phyloP scores from a whole-genome alignment of 1,284 basidiomycete species.

The Melanopsichium pennsylvanicum region DNA sequence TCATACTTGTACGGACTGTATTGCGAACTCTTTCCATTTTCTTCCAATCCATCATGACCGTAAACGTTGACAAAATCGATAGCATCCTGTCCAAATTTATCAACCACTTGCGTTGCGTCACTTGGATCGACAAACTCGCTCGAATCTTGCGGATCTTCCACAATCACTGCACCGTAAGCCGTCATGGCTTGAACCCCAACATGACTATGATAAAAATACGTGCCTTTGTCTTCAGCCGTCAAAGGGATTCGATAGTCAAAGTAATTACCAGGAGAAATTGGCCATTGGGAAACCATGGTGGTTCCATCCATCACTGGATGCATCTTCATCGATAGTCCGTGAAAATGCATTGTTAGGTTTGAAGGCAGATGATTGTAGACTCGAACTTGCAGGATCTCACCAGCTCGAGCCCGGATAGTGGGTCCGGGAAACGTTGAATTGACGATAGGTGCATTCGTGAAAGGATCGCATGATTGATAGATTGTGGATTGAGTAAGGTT shows the following conservation, averaged over 20 bases:
- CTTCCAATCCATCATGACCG: conserved; percentile 2
- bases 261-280: conserved; percentile 28
- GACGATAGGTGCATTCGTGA: conserved; percentile 14
- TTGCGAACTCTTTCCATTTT: neutral
- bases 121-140: conserved; percentile 5
- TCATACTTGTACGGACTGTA: conserved; percentile 25
- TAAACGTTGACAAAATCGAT: conserved; percentile 2
- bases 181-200: conserved; percentile 52
- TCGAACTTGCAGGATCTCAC: conserved; percentile 45
- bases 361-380: conserved; percentile 39
- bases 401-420: conserved; percentile 39
- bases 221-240: conserved; percentile 22
- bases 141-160: conserved; percentile 29
- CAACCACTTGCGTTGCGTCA: neutral
- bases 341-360: conserved; percentile 55
- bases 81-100: neutral
- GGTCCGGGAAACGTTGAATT: conserved; percentile 55
- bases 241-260: conserved; percentile 50
- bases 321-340: conserved; percentile 45
- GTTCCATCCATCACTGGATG: conserved; percentile 59
- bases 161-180: conserved; percentile 49
- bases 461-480: conserved; percentile 17
- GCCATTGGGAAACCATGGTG: conserved; percentile 51
- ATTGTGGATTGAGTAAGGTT: conserved; percentile 14
- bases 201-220: conserved; percentile 54